phyloP scores from a whole-genome alignment of 768 basidiomycete genomes.

The Lactarius psammicola region DNA sequence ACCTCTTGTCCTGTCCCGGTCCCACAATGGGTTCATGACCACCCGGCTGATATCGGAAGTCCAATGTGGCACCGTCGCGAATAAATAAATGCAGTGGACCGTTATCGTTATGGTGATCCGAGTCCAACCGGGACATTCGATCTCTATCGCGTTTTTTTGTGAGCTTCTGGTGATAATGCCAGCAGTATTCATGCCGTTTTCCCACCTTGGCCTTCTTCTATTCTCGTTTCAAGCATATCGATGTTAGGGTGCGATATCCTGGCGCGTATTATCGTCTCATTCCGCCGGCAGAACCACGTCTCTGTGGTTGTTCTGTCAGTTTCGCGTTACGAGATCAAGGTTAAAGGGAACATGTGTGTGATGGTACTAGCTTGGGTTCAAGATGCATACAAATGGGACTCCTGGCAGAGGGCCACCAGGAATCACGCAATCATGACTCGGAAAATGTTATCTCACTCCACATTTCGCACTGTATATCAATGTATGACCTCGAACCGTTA shows the following conservation, averaged over 20 bases:
- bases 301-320: neutral
- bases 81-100: too few relatives aligned
- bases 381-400: neutral
- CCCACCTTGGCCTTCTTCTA: too few relatives aligned
- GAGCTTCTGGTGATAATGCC: neutral
- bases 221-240: too few relatives aligned
- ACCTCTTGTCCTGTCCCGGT: neutral
- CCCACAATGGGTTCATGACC: neutral
- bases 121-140: neutral
- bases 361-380: neutral
- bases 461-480: neutral
- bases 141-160: neutral
- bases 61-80: too few relatives aligned
- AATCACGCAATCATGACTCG: neutral
- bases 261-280: neutral
- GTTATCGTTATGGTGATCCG: neutral
- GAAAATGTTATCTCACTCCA: neutral
- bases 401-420: neutral
- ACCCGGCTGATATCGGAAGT: neutral
- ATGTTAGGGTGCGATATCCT: neutral
- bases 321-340: neutral
- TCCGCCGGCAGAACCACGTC: neutral
- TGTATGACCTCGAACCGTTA: neutral
- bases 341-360: neutral
- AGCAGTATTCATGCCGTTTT: neutral